A percentile compares a stretch with the other conserved stretches of the same genome.
Conservation (phyloP, 2,329 filamentous ascomycete species). For the Talaromyces islandicus region DNA sequence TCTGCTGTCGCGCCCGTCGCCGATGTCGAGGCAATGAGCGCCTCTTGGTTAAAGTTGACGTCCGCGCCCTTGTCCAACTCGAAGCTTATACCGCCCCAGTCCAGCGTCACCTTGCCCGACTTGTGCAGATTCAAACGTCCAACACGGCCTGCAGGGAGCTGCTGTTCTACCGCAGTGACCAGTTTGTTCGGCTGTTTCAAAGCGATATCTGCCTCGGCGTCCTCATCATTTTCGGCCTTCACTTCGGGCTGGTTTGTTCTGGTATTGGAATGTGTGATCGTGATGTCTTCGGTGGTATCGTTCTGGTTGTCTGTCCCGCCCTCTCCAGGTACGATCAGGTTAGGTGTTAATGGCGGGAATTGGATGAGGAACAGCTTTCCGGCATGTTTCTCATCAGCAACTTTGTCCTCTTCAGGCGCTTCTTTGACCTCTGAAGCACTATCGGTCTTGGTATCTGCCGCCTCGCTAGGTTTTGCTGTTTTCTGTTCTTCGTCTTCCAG, state of each 20-base stretch:
- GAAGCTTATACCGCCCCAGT: constrained; percentile 58
- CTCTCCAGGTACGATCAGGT: constrained; percentile 39
- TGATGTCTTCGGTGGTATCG: constrained; percentile 4
- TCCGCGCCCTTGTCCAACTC: constrained; percentile 52
- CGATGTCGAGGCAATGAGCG: constrained; percentile 37
- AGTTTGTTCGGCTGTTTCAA: constrained; percentile 21
- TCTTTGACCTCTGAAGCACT: constrained; percentile 14
- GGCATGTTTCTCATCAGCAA: constrained; percentile 36
- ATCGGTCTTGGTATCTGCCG: constrained; percentile 9
- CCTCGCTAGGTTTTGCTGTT: constrained; percentile 8
- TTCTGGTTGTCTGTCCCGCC: constrained; percentile 4
- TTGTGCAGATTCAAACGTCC: constrained; percentile 58
- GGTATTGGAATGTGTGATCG: constrained; percentile 1
- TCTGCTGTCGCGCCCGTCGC: constrained; percentile 12
- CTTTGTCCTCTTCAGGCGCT: constrained; percentile 19
- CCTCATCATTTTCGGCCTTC: constrained; percentile 27
- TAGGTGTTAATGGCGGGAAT: constrained; percentile 57
- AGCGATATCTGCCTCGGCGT: constrained; percentile 8
- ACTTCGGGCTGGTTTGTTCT: constrained; percentile 12
- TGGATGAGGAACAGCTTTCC: constrained; percentile 59
- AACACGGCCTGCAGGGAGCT: constrained; percentile 48
- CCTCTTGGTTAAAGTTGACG: constrained; percentile 56
- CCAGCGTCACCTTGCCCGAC: constrained; percentile 55
- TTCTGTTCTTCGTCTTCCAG: constrained; percentile 16
- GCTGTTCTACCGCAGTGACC: constrained; percentile 34